Base-by-base conservation (phyloP, 768 basidiomycete genomes). In the Lactarius psammicola region DNA sequence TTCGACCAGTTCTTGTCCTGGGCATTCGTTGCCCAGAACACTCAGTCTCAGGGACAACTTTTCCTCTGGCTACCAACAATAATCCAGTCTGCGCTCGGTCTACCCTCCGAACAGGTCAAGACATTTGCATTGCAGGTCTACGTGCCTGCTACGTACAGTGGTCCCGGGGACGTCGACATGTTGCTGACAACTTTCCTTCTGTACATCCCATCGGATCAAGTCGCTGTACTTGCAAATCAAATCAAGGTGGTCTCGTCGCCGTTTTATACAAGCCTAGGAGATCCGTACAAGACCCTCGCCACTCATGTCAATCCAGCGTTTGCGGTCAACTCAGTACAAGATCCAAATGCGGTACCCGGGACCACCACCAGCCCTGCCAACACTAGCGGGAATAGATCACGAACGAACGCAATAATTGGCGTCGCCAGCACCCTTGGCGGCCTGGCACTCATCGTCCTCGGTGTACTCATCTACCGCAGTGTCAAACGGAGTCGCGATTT, bases 381-480 rank as follows among this genome's bases (percentile, higher is more conserved):
- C 11, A 71, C 68, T 23, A 68, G 64, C 26, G 71, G 70, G 17
- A 77, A 78, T 62, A 85, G 83, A 71, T 78, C 81, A 18, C 82
- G 92, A 15, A 84, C 90, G 72, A 86, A 95, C 69, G 92, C 92
- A 30, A 94, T 96, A 73, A 95, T 97, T 67, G 95, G 95, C 26
- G 93, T 96, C 4, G 90, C 94, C 68, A 86, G 84, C 46, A 86
- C 89, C 2, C 82, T 96, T 23, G 94, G 94, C 15, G 90, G 84
- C 5, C 82, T 95, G 62, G 87, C 92, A 0, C 73, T 94, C 51
- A 71, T 92, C 49, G 85, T 90, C 40, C 81, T 94, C 34, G 81
- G 80, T 18, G 90, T 86, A 78, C 87, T 95, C 71, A 80, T 85
- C 51, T 87, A 85, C 73, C 84, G 88, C 62, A 84, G 87, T 5